Conservation (phyloP, 2,329 filamentous ascomycete genomes). For the Paracoccidioides lutzii region DNA sequence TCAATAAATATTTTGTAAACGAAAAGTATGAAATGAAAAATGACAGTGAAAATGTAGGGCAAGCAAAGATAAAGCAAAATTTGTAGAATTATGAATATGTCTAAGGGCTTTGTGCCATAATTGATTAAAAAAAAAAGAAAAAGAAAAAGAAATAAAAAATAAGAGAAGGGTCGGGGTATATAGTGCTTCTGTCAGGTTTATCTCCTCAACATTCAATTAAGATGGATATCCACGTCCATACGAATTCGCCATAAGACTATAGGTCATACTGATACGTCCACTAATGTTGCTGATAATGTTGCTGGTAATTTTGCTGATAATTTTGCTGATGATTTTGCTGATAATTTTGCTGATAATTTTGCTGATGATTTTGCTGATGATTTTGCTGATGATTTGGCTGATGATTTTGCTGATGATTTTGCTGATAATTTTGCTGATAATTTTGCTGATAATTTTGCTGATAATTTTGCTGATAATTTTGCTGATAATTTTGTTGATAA, state of each 20-base stretch:
- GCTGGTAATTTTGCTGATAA: not conserved
- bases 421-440: not conserved
- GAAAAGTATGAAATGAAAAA: no score
- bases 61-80: no score
- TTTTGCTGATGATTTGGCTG: not conserved
- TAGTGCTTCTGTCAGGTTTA: no score
- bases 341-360: not conserved
- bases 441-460: not conserved
- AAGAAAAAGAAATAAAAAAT: no score
- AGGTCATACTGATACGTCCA: not conserved
- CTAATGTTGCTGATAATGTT: not conserved
- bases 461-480: not conserved
- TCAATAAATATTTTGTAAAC: not conserved
- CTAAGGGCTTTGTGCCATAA: no score
- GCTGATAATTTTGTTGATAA: slow-evolving; percentile 17
- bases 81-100: no score
- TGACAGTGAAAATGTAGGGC: no score
- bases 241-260: not conserved
- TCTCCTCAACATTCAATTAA: not conserved
- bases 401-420: not conserved
- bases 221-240: not conserved
- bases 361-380: not conserved
- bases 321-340: no score
- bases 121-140: no score
- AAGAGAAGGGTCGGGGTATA: no score